Evolutionary conservation across 805 yeast species (phyloP), one percentile per base, ranked within the genome.

Genomic region (Cyberlindnera subsufficiens): DNA sequence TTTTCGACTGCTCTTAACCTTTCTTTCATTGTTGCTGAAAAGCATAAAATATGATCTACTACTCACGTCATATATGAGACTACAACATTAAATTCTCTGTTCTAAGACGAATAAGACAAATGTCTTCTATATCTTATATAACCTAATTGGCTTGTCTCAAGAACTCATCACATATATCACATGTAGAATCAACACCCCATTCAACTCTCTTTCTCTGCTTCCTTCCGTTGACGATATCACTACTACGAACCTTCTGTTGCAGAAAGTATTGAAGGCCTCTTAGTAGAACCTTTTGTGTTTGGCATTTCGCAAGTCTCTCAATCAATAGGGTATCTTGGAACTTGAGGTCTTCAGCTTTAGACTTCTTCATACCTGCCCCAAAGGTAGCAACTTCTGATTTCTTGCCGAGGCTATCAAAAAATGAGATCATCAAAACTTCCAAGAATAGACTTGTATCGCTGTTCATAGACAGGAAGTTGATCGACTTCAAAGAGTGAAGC

Each of bases 341-440:
- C 33, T 65, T 47, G 51, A 60, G 38, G 34, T 57, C 58, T 33
- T 52, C 52, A 17, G 60, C 59, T 49, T 66, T 68, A 14, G 68
- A 65, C 40, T 60, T 60, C 41, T 58, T 63, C 13, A 62, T 10
- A 16, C 61, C 61, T 6, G 41, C 35, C 13, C 62, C 62, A 44
- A 58, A 58, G 1, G 50, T 39, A 1, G 59, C 35, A 18, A 56
- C 31, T 53, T 80, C 86, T 0, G 84, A 76, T 52, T 74, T 75
- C 57, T 78, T 82, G 10, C 78, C 95, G 8, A 84, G 53, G 14
- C 68, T 66, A 45, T 85, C 82, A 33, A 86, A 69, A 49, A 88
- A 69, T 6, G 83, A 77, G 20, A 84, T 82, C 40, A 90, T 61
- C 39, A 86, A 61, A 25, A 88, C 72, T 56, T 91, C 96, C 49